Evolutionary conservation across 805 yeast species (phyloP), one percentile per base, ranked within the genome.

Genomic region (Metschnikowia picachoensis): DNA sequence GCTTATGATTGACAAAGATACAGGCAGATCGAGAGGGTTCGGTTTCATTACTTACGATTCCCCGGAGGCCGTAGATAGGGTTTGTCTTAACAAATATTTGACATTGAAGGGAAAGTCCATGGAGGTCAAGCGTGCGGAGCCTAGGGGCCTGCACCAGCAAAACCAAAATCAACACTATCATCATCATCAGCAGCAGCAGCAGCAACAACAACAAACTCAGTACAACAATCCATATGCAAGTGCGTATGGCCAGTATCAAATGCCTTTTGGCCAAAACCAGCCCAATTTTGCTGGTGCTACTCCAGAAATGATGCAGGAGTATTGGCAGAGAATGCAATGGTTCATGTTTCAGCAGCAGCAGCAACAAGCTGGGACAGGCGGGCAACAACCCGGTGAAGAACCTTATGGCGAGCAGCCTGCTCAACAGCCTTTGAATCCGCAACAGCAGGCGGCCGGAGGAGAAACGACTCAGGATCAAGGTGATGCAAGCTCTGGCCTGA

Each of bases 21-120:
- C 97, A 4, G 97, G 98, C 49, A 81, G 95, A 61, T 89, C 97
- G 2, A 80, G 98, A 71, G 99, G 99, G 25, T 92, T 90, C 66
- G 99, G 99, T 1, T 92, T 92, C 66, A 90, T 92, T 52, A 92
- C 99, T 12, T 92, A 86, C 68, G 98, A 92, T 61, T 80, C 95
- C 15, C 95, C 96, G 17, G 91, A 85, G 38, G 97, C 97, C 13
- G 97, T 92, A 37, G 97, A 91, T 59, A 77, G 82, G 56, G 95
- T 88, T 45, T 83, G 94, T 45, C 85, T 82, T 47, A 85, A 85
- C 65, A 86, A 85, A 65, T 89, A 82, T 61, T 78, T 92, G 53
- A 81, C 83, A 47, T 82, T 92, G 58, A 90, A 89, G 61, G 97
- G 96, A 39, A 87, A 85, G 60, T 77, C 83, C 46, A 84, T 86